Conservation (phyloP, 2,329 filamentous ascomycete genomes). For the Fusarium avenaceum region DNA sequence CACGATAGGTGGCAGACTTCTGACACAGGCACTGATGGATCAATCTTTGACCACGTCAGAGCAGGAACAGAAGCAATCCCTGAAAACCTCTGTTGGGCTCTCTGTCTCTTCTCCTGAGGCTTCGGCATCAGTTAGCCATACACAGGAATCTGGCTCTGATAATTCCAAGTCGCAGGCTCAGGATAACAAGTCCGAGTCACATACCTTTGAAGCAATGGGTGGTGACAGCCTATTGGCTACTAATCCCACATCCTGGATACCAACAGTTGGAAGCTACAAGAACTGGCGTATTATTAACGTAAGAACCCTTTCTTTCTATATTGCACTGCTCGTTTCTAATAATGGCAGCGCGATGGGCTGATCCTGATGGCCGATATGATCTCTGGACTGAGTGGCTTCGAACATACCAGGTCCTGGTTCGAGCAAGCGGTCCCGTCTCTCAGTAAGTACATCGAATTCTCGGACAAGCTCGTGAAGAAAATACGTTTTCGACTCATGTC, state of each 20-base stretch:
- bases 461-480: not conserved
- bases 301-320: not conserved
- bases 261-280: not conserved
- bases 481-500: not conserved
- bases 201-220: not conserved
- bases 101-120: not conserved
- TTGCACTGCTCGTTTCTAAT: not conserved
- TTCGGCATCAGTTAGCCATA: not conserved
- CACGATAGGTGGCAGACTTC: not conserved
- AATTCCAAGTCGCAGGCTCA: not conserved
- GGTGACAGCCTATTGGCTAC: not conserved
- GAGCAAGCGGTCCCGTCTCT: not conserved
- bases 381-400: not conserved
- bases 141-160: not conserved
- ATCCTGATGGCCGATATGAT: not conserved
- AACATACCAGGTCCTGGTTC: not conserved
- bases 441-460: not conserved
- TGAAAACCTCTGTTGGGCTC: not conserved
- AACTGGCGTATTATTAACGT: slow-evolving; percentile 1
- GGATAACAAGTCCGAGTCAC: not conserved
- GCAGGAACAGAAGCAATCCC: slow-evolving; percentile 1
- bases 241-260: not conserved
- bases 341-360: not conserved
- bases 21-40: not conserved
- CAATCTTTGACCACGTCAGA: not conserved